Conservation (phyloP, 192 early-diverging fungal genomes). For the Pecoramyces ruminantium region DNA sequence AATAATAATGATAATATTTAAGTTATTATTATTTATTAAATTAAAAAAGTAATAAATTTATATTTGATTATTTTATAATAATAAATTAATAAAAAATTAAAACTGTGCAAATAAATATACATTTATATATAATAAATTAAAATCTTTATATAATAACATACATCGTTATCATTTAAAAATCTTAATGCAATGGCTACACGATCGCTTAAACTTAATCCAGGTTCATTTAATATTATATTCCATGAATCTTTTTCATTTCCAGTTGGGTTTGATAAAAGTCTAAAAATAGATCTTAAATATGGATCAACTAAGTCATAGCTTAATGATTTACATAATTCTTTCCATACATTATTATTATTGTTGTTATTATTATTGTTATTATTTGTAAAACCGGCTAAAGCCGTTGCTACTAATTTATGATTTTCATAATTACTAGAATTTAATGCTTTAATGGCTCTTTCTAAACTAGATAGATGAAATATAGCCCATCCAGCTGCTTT, state of each 20-base stretch:
- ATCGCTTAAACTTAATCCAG: conserved; percentile 55
- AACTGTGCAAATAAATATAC: too few relatives aligned
- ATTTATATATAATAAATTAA: too few relatives aligned
- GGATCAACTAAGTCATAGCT: conserved; percentile 44
- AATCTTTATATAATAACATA: too few relatives aligned
- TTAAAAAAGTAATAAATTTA: too few relatives aligned
- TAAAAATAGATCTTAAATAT: conserved; percentile 76
- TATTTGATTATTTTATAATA: too few relatives aligned
- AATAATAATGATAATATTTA: too few relatives aligned
- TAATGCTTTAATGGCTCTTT: conserved; percentile 55
- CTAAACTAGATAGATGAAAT: conserved; percentile 56
- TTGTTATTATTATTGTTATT: too few relatives aligned
- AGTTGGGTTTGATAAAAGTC: conserved; percentile 47
- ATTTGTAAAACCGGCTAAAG: conserved; percentile 33
- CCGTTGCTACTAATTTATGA: conserved; percentile 69
- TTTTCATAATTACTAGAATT: conserved; percentile 34
- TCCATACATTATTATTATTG: conserved; percentile 23
- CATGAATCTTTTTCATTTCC: conserved; percentile 41
- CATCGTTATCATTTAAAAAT: conserved; percentile 63
- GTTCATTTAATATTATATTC: conserved; percentile 52
- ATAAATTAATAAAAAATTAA: too few relatives aligned
- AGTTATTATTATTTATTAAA: too few relatives aligned
- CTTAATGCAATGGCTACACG: conserved; percentile 70
- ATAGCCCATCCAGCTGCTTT: conserved; percentile 77
- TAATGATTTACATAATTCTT: conserved; percentile 37